Conservation (phyloP, 306 rosid genomes). For the Pueraria montana region DNA sequence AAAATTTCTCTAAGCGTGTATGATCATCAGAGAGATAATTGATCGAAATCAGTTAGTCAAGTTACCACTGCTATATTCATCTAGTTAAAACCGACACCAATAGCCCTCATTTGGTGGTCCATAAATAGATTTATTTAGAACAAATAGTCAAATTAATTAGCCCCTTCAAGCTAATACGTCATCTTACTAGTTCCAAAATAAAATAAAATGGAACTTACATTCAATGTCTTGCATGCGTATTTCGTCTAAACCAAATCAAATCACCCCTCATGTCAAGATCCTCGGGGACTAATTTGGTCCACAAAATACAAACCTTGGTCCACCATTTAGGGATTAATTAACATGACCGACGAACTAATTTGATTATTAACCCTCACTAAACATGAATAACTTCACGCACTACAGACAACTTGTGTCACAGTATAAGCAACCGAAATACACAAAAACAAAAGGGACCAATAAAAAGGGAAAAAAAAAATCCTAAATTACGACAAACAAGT, state of each 20-base stretch:
- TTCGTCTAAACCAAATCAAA: conserved; percentile 11
- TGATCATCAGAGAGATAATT: neutral
- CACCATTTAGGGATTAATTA: neutral
- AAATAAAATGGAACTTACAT: neutral
- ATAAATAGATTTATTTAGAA: neutral
- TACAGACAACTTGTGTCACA: neutral
- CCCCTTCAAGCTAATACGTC: neutral
- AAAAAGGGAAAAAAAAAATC: neutral
- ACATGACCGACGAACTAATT: neutral
- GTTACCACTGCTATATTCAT: conserved; percentile 6
- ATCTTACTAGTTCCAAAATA: conserved; percentile 2
- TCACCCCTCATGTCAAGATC: too few relatives aligned
- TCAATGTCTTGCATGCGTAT: neutral
- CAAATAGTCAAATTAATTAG: neutral
- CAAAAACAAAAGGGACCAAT: neutral
- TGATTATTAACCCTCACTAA: neutral
- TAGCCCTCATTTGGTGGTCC: neutral
- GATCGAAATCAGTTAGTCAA: neutral
- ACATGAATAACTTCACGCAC: neutral
- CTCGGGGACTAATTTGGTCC: neutral
- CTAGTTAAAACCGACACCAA: neutral
- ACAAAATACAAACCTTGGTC: neutral
- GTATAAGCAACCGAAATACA: neutral
- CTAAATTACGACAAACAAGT: neutral
- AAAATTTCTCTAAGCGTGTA: neutral